Evolutionary conservation across 768 basidiomycete species (phyloP).

Genomic region (Lactarius tabidus): DNA sequence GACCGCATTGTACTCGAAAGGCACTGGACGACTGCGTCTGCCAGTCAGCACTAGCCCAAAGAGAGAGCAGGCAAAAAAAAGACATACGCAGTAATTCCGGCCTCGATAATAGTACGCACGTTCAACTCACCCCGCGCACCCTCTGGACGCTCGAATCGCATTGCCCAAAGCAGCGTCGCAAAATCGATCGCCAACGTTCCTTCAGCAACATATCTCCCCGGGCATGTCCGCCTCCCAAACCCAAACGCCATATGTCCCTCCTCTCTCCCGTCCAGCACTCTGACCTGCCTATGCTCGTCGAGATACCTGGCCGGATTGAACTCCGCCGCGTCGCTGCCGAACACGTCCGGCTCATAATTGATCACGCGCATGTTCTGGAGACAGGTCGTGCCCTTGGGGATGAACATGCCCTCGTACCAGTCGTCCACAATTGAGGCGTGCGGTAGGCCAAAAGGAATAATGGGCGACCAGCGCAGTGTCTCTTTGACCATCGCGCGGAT

Average conservation of each 20-base stretch:
- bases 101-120: not conserved
- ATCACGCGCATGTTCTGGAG: not conserved
- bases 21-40: slow-evolving; percentile 9
- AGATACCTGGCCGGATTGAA: not conserved
- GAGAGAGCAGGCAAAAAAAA: too few relatives aligned
- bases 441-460: slow-evolving; percentile 26
- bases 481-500: too few relatives aligned
- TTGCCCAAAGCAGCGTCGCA: slow-evolving; percentile 30
- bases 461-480: too few relatives aligned
- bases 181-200: slow-evolving; percentile 32
- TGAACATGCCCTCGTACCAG: slow-evolving; percentile 8
- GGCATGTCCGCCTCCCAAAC: slow-evolving; percentile 33
- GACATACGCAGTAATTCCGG: slow-evolving; percentile 10
- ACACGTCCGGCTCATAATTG: not conserved
- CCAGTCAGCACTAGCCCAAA: not conserved
- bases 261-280: slow-evolving; percentile 27
- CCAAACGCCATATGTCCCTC: slow-evolving; percentile 20
- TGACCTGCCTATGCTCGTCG: not conserved
- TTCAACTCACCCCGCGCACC: slow-evolving; percentile 10
- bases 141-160: slow-evolving; percentile 15
- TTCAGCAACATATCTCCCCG: slow-evolving; percentile 33
- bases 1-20: slow-evolving; percentile 18
- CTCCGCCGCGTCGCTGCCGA: too few relatives aligned
- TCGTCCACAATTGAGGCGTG: slow-evolving; percentile 1
- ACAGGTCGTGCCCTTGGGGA: not conserved